Evolutionary conservation across 1,284 basidiomycete genomes (phyloP), one percentile per base, ranked within the genome.

Genomic region (Dichomitus squalens): DNA sequence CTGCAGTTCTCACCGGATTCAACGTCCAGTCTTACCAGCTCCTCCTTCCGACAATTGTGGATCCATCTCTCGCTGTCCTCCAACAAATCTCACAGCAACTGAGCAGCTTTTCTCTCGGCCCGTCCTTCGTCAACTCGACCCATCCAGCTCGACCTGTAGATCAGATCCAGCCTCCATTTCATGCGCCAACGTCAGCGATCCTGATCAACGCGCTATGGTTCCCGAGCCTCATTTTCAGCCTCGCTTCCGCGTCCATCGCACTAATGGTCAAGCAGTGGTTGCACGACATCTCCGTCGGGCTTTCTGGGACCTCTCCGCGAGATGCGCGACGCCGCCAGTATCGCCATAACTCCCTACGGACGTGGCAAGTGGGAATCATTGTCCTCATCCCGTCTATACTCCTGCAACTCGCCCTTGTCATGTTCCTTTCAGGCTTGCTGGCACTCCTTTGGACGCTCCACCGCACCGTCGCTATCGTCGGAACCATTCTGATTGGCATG

Each of bases 341-440:
- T 21, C 49, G 55, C 27, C 33, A 38, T n/a, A 47, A 56, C 34
- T 34, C 35, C 7, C 44, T 60, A 11, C 34, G 33, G 16, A 50
- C 53, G 7, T 60, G 61, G 61, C 48, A 29, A 12, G 49, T 63
- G n/a, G 34, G 44, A 3, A 49, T 29, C 2, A 44, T 63, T 11
- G 43, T 63, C 29, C 41, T 41, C n/a, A 29, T 54, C 16, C 43
- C 60, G 8, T 61, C 60, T 11, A 40, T 59, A 1, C 44, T 64
- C 12, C 36, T 63, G n/a, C 51, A 59, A 31, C 16, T 49, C 25
- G 53, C 60, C 12, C 41, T 64, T 16, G 21, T 57, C 6, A 43
- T 64, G 12, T 60, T 64, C 57, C 44, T 60, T 29, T 20, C 31
- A 8, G 58, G 60, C 1, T 47, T 64, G 7, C 18, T 58, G 14